A percentile compares a stretch with the other conserved stretches of the same genome.
Evolutionary conservation across 108 stramenopile genomes (phyloP).

Genomic region (Pseudonitzschia pungens): DNA sequence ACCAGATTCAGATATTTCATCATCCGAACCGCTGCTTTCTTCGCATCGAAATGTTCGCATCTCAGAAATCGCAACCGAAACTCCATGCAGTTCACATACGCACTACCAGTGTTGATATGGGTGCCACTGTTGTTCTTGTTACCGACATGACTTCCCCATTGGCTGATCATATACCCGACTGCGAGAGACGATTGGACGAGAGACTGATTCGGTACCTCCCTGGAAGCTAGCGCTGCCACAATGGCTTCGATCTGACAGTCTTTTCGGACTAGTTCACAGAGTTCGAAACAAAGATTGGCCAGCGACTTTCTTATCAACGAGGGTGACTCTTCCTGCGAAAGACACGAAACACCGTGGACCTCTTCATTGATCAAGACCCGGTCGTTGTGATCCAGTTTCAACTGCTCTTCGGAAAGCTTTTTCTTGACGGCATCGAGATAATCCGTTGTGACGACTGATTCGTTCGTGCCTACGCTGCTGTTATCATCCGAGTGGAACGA

Average conservation of each 20-base stretch:
- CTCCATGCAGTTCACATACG: background rate
- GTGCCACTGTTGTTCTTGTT: too few relatives aligned
- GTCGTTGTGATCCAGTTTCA: background rate
- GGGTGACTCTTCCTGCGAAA: background rate
- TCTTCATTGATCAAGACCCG: constrained; percentile 2
- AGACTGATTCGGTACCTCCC: background rate
- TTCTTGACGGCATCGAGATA: too few relatives aligned
- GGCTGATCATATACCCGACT: background rate
- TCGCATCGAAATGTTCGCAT: constrained; percentile 20
- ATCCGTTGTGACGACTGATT: too few relatives aligned
- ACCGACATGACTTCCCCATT: too few relatives aligned
- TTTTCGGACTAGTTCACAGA: background rate
- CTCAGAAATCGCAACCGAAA: constrained; percentile 25
- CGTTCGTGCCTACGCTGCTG: too few relatives aligned
- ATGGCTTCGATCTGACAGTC: background rate
- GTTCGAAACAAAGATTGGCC: background rate
- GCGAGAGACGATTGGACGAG: background rate
- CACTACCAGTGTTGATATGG: background rate
- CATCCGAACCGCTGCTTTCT: constrained; percentile 17
- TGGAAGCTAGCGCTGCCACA: background rate
- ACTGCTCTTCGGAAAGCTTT: too few relatives aligned
- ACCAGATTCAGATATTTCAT: constrained; percentile 20
- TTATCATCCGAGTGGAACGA: too few relatives aligned
- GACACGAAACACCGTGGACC: background rate
- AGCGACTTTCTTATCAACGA: background rate